Evolutionary conservation across 495 filamentous ascomycete species (phyloP).

Genomic region (Aspergillus bridgeri): DNA sequence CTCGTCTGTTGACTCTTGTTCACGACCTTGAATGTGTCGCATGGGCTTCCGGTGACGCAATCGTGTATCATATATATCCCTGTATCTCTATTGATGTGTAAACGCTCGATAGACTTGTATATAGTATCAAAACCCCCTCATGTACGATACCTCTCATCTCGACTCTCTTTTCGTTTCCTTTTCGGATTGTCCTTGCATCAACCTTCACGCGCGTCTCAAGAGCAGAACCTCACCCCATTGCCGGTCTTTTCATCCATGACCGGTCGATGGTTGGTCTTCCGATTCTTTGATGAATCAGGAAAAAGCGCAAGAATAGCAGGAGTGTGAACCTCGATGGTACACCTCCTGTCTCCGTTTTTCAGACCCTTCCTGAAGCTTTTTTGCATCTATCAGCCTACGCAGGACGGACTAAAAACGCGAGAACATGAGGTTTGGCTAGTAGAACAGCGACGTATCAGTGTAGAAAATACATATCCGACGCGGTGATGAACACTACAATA

Average conservation of each 20-base stretch:
- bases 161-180: constrained; percentile 10
- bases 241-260: constrained; percentile 25
- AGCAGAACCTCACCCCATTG: constrained; percentile 37
- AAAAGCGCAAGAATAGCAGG: constrained; percentile 42
- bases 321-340: constrained; percentile 42
- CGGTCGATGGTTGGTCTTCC: constrained; percentile 21
- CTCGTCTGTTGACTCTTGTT: background rate
- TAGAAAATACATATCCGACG: no score
- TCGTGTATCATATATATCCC: constrained; percentile 8
- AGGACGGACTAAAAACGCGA: constrained; percentile 53
- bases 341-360: constrained; percentile 48
- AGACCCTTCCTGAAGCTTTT: constrained; percentile 36
- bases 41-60: background rate
- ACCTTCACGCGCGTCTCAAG: constrained; percentile 34
- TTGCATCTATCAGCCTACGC: constrained; percentile 41
- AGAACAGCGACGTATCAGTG: background rate
- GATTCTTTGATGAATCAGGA: constrained; percentile 11
- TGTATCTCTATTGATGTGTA: constrained; percentile 17
- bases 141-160: constrained; percentile 16
- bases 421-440: constrained; percentile 27
- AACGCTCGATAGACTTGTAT: constrained; percentile 12
- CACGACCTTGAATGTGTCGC: constrained; percentile 2
- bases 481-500: no score
- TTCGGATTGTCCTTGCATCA: constrained; percentile 3
- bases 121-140: constrained; percentile 17